These are phyloP conservation scores for Heliocybe sulcata DNA, from an alignment of 1,284 basidiomycete genomes.

Conservation along the genomic window DNA sequence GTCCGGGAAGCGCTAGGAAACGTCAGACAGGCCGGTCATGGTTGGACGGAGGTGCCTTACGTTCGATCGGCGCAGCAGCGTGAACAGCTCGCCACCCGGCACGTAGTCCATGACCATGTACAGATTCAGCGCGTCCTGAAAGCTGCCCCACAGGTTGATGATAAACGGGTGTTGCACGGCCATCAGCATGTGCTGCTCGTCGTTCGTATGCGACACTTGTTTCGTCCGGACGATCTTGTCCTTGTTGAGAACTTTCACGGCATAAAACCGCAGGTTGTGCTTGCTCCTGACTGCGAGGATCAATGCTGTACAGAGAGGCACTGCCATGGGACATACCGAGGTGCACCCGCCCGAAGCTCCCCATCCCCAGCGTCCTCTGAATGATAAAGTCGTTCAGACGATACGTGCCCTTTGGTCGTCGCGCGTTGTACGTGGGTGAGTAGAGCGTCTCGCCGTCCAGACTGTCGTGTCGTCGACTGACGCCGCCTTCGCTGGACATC, in stretches of 20 bases:
- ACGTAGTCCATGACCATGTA: constrained; percentile 99
- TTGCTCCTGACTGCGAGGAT: constrained; percentile 67
- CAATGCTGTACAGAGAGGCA: constrained; percentile 4
- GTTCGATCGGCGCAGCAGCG: constrained; percentile 82
- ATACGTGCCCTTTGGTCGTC: constrained; percentile 60
- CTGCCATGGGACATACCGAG: constrained; percentile 49
- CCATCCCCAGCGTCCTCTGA: constrained; percentile 81
- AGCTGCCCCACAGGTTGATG: constrained; percentile 97
- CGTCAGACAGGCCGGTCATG: background rate
- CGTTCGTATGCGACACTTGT: constrained; percentile 97
- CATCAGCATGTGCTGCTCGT: constrained; percentile 88
- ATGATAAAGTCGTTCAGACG: constrained; percentile 69
- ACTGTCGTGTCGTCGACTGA: background rate
- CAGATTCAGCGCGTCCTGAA: constrained; percentile 88
- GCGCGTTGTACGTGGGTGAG: constrained; percentile 1
- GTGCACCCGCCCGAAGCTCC: constrained; percentile 93
- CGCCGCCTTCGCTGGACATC: background rate
- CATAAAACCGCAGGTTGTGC: constrained; percentile 91
- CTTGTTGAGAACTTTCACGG: constrained; percentile 91
- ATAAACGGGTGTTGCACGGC: constrained; percentile 94
- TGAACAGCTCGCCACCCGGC: constrained; percentile 95
- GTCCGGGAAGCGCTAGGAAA: constrained; percentile 85
- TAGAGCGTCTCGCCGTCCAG: background rate
- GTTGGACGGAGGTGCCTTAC: constrained; percentile 36
- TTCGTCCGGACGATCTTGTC: constrained; percentile 94